Evolutionary conservation across 257 asterid species (phyloP).

Genomic region (Rubia yunnanensis): DNA sequence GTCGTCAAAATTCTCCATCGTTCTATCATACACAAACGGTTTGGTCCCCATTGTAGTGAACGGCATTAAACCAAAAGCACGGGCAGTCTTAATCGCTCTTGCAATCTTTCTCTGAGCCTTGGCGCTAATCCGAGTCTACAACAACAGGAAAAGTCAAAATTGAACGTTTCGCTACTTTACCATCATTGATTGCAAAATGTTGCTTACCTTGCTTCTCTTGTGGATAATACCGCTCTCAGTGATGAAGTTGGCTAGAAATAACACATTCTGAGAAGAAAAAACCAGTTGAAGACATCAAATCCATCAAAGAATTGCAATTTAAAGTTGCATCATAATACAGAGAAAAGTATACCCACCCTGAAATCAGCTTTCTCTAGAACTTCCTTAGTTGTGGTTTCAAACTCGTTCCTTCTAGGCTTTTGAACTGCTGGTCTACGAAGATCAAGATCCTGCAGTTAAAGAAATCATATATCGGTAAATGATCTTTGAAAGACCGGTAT

Average conservation of each 20-base stretch:
- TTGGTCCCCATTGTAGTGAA: conserved; percentile 96
- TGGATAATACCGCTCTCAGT: conserved; percentile 79
- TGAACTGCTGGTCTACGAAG: conserved; percentile 59
- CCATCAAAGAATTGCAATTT: background rate
- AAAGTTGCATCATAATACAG: background rate
- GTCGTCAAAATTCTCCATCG: conserved; percentile 55
- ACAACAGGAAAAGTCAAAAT: background rate
- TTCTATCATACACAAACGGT: conserved; percentile 39
- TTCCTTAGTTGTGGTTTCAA: conserved; percentile 76
- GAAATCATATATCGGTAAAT: conserved; percentile 11
- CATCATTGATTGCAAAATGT: background rate
- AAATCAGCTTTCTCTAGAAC: conserved; percentile 82
- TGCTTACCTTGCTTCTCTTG: conserved; percentile 79
- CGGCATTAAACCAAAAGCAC: conserved; percentile 93
- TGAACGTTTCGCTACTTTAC: background rate
- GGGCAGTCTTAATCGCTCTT: conserved; percentile 87
- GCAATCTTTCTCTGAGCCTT: conserved; percentile 50
- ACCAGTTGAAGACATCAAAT: conserved; percentile 5
- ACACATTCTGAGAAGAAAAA: conserved; percentile 57
- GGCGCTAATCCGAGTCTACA: conserved; percentile 41
- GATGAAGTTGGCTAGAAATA: conserved; percentile 75
- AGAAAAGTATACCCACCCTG: conserved; percentile 51
- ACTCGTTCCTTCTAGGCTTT: conserved; percentile 51
- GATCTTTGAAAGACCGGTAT: conserved; percentile 3
- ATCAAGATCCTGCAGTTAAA: conserved; percentile 68